These are phyloP conservation scores for Medicago truncatula DNA, from an alignment of 306 rosid species.

Conservation along the genomic window DNA sequence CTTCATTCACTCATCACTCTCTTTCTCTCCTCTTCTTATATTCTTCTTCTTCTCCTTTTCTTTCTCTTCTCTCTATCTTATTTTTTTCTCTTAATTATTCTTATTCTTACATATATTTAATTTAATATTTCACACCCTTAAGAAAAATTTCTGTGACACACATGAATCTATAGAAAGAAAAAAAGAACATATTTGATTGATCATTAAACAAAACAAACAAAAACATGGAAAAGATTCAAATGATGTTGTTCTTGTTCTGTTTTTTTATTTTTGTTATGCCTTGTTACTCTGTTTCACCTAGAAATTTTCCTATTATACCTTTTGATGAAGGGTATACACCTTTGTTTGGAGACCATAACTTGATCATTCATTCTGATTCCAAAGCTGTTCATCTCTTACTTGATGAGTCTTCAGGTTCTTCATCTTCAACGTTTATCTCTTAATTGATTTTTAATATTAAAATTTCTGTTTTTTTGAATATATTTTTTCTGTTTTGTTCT, in stretches of 20 bases:
- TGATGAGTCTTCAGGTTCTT: constrained; percentile 79
- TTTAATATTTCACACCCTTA: constrained; percentile 10
- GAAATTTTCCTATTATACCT: constrained; percentile 60
- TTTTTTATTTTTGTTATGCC: constrained; percentile 41
- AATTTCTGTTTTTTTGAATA: neutral
- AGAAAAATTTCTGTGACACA: constrained; percentile 33
- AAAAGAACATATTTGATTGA: constrained; percentile 7
- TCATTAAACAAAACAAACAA: constrained; percentile 8
- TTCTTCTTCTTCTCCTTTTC: neutral
- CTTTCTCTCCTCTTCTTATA: neutral
- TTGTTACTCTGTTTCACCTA: constrained; percentile 61
- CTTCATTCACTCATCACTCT: neutral
- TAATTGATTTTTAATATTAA: neutral
- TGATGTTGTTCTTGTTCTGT: constrained; percentile 43
- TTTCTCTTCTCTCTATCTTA: neutral
- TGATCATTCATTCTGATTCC: constrained; percentile 70
- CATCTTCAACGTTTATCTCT: neutral
- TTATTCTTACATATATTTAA: neutral
- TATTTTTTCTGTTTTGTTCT: neutral
- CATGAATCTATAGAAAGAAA: constrained; percentile 1
- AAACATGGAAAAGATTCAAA: constrained; percentile 52
- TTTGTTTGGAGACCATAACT: constrained; percentile 81
- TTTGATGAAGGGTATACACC: constrained; percentile 87
- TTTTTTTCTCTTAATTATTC: neutral
- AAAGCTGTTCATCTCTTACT: constrained; percentile 86